A percentile compares a stretch with the other conserved stretches of the same genome.
Evolutionary conservation across 805 yeast species (phyloP).

Genomic region (Kregervanrija pseudodelftensis): DNA sequence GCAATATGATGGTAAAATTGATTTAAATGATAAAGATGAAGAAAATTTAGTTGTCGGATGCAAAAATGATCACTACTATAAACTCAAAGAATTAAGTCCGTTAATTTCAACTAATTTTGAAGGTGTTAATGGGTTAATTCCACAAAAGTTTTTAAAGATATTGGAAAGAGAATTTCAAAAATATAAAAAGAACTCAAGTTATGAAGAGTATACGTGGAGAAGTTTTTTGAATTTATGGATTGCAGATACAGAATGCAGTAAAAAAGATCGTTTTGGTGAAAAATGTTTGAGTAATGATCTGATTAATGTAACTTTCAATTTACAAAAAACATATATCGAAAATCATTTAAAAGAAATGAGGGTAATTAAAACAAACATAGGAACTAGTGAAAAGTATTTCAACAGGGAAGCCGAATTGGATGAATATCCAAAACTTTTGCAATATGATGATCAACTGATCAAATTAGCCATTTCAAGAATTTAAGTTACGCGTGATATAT

Average conservation of each 20-base stretch:
- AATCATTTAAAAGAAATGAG: too few relatives aligned
- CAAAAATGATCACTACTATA: constrained; percentile 49
- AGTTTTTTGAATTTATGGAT: constrained; percentile 19
- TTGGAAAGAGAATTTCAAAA: constrained; percentile 33
- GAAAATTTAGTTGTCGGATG: constrained; percentile 30
- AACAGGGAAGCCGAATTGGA: too few relatives aligned
- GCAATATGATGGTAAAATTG: constrained; percentile 6
- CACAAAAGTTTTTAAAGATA: constrained; percentile 28
- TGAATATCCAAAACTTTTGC: too few relatives aligned
- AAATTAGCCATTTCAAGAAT: too few relatives aligned
- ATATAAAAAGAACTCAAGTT: constrained; percentile 13
- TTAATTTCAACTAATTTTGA: constrained; percentile 47
- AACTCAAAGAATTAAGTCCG: constrained; percentile 42
- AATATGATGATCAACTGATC: too few relatives aligned
- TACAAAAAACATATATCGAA: too few relatives aligned
- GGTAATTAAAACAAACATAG: too few relatives aligned
- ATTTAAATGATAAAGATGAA: constrained; percentile 3
- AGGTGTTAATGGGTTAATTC: constrained; percentile 44
- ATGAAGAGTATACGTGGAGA: constrained; percentile 20
- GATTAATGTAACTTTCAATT: too few relatives aligned
- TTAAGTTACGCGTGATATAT: too few relatives aligned
- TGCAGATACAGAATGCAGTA: constrained; percentile 14
- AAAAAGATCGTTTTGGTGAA: constrained; percentile 21
- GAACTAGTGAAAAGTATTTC: too few relatives aligned
- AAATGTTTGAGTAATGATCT: constrained; percentile 5